Base-by-base conservation (phyloP, 176 grass and related monocot genomes). In the Melocanna baccifera region DNA sequence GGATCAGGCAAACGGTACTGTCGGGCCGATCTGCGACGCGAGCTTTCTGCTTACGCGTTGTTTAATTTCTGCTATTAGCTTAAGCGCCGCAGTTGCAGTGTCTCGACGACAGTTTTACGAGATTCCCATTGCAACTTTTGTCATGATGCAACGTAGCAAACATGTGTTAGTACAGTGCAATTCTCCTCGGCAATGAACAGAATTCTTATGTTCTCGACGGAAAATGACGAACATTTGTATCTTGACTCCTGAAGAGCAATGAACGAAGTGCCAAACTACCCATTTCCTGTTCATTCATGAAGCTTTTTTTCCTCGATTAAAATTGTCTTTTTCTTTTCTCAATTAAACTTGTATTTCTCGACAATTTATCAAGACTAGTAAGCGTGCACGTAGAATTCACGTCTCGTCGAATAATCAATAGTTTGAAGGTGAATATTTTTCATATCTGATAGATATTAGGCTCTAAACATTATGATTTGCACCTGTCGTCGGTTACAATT, bases 41-140 rank as follows among this genome's bases (percentile, higher is more conserved):
- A 48, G 81, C 81, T 63, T 73, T 83, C 26, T 32, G 69, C 40
- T 32, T 70, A 73, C 40, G 26, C 55, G 26, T 48, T 83, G 68
- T 62, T 32, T 73, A 28, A 73, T 73, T 32, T 39, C 13, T 36
- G 19, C 26, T 10, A 28, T 26, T 75, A 52, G 42, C 62, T 73
- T 28, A 66, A 66, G 46, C n/a, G 8, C 29, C 55, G 19, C 12
- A 9, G 28, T 73, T 63, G 22, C 29, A 11, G 43, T 23, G 59
- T 36, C 42, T 52, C 22, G 53, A 46, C 20, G 57, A 18, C 28
- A 50, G 28, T 48, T 30, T 53, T 52, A 26, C 14, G 20, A 52
- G 1, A 62, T 29, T 62, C 59, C 29, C 63, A 80, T 7, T 55
- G 77, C 62, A 67, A 61, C 12, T 23, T 12, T 3, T 39, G 28